Evolutionary conservation across 1,139 yeast species (phyloP), one percentile per base, ranked within the genome.

Genomic region (Sugiyamaella grinbergsii): DNA sequence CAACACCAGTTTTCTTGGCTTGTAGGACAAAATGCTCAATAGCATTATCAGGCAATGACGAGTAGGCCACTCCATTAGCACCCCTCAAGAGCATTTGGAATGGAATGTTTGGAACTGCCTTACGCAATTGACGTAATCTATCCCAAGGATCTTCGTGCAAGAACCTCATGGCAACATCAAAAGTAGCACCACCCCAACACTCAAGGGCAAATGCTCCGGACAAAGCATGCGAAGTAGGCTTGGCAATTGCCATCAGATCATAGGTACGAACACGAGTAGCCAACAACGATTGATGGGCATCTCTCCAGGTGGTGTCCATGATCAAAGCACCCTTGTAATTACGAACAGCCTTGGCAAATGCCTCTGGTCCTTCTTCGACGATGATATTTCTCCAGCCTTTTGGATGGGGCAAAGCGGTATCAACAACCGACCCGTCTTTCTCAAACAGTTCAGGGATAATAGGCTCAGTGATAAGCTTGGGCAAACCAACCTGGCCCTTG

Each of bases 101-200:
- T 50, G 98, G 98, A 68, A 93, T 90, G 75, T 93, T 94, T 66
- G 99, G 99, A 54, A 94, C 98, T 53, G 85, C 79, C 64, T 80
- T 80, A 72, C 98, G 82, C 69, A 93, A 77, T 71, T 82, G 79
- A 72, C 96, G 83, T 68, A 93, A 80, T 72, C 99, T 83, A 54
- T 81, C 95, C 99, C 99, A 93, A 61, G 99, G 99, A 70, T 91
- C 97, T 77, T 93, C 99, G 70, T 91, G 91, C 65, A 93, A 79
- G 78, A 94, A 94, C 72, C 98, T 82, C 98, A 93, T 91, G 55
- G 96, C 87, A 51, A 93, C 98, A 68, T 93, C 99, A 66, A 93
- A 93, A 29, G 99, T 93, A 52, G 99, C 98, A 73, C 99, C 99
- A 73, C 99, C 99, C 99, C 99, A 93, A 76, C 98, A 93, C 75